These are phyloP conservation scores for Castanea crenata DNA, from an alignment of 306 rosid genomes.

Conservation along the genomic window DNA sequence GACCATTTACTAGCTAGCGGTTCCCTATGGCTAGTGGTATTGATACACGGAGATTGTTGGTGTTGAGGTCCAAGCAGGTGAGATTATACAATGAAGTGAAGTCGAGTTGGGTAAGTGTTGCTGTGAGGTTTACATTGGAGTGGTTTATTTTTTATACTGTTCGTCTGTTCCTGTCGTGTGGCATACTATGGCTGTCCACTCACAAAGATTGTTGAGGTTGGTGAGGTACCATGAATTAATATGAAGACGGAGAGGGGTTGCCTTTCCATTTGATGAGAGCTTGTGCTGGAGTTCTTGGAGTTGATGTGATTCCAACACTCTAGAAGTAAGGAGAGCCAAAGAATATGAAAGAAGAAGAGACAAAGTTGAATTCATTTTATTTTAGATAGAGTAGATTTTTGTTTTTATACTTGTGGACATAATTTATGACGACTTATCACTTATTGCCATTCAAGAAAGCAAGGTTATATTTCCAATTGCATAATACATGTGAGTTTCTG, in stretches of 20 bases:
- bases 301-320: constrained; percentile 28
- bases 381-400: too few relatives aligned
- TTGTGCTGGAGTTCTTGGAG: constrained; percentile 50
- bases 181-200: constrained; percentile 52
- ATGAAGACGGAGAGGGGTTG: constrained; percentile 8
- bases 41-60: too few relatives aligned
- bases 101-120: constrained; percentile 10
- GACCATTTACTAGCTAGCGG: too few relatives aligned
- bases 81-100: too few relatives aligned
- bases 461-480: too few relatives aligned
- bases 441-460: too few relatives aligned
- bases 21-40: too few relatives aligned
- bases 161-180: constrained; percentile 20
- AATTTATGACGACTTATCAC: too few relatives aligned
- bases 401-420: too few relatives aligned
- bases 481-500: too few relatives aligned
- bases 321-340: constrained; percentile 38
- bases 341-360: constrained; percentile 12
- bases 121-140: neutral
- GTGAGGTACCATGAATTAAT: constrained; percentile 54
- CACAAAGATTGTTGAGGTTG: constrained; percentile 46
- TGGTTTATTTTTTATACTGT: constrained; percentile 16
- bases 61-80: too few relatives aligned
- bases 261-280: too few relatives aligned
- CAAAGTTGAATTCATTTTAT: neutral